Evolutionary conservation across 1,139 yeast genomes (phyloP).

Genomic region (Candida glucosophila): DNA sequence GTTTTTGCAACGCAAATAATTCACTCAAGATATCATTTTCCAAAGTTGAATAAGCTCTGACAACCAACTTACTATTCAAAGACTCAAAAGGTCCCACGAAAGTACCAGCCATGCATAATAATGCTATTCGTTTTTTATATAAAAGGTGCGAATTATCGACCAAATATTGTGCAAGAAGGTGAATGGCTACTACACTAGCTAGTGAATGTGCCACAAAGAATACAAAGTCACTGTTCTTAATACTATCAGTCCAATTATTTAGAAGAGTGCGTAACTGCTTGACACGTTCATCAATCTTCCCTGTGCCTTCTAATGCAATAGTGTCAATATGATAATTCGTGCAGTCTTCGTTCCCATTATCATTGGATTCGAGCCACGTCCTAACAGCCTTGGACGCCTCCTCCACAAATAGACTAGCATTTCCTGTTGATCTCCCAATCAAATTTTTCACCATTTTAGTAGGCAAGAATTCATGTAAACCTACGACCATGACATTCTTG

Average conservation of each 20-base stretch:
- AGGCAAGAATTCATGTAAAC: constrained; percentile 47
- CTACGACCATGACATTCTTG: constrained; percentile 34
- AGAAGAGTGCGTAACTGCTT: constrained; percentile 24
- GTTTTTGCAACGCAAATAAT: constrained; percentile 37
- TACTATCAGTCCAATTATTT: constrained; percentile 33
- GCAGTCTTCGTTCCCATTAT: constrained; percentile 11
- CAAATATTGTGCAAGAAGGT: constrained; percentile 30
- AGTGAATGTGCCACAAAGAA: constrained; percentile 38
- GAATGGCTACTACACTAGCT: constrained; percentile 37
- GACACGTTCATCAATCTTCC: constrained; percentile 35
- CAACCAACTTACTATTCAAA: constrained; percentile 36
- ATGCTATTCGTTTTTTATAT: constrained; percentile 21
- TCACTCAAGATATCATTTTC: constrained; percentile 45
- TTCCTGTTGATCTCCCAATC: constrained; percentile 42
- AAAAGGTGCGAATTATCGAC: constrained; percentile 5
- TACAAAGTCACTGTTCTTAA: constrained; percentile 33
- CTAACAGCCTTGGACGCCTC: constrained; percentile 28
- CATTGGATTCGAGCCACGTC: constrained; percentile 27
- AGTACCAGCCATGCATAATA: constrained; percentile 39
- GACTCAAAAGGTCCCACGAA: constrained; percentile 36
- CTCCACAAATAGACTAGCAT: constrained; percentile 24
- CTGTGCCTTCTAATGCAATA: constrained; percentile 47
- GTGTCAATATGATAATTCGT: constrained; percentile 28
- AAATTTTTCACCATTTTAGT: constrained; percentile 39
- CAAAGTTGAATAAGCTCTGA: constrained; percentile 34